phyloP scores from a whole-genome alignment of 305 asterid species.

The Striga hermonthica region DNA sequence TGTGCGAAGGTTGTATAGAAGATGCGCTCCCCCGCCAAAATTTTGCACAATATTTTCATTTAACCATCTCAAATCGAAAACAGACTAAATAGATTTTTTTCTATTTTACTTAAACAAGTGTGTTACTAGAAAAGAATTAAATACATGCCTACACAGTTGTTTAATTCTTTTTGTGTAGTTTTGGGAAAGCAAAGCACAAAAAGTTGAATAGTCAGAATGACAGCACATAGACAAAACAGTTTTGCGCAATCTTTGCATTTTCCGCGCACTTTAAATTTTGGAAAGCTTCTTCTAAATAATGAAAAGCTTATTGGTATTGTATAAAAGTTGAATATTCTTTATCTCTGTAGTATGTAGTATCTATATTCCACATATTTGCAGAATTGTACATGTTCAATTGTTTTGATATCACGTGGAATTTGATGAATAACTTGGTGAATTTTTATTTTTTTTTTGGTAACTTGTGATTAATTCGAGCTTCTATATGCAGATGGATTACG shows the following conservation, averaged over 20 bases:
- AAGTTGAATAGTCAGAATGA: background rate
- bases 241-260: conserved; percentile 4
- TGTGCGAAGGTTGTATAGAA: background rate
- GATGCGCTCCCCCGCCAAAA: background rate
- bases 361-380: too few relatives aligned
- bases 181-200: background rate
- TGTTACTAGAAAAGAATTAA: too few relatives aligned
- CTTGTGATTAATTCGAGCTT: conserved; percentile 3
- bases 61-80: background rate
- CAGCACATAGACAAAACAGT: too few relatives aligned
- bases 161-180: too few relatives aligned
- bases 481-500: conserved; percentile 24
- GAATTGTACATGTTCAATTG: too few relatives aligned
- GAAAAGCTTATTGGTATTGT: background rate
- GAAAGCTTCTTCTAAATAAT: background rate
- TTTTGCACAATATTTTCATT: conserved; percentile 1
- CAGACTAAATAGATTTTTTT: too few relatives aligned
- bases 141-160: too few relatives aligned
- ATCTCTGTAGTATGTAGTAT: too few relatives aligned
- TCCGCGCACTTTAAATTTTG: background rate
- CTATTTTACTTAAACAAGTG: too few relatives aligned
- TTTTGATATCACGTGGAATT: background rate
- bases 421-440: background rate
- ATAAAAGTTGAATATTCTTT: background rate
- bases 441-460: background rate